Evolutionary conservation across 106 monocot genomes (phyloP), one percentile per base, ranked within the genome.

Genomic region (Xerophyta viscosa): DNA sequence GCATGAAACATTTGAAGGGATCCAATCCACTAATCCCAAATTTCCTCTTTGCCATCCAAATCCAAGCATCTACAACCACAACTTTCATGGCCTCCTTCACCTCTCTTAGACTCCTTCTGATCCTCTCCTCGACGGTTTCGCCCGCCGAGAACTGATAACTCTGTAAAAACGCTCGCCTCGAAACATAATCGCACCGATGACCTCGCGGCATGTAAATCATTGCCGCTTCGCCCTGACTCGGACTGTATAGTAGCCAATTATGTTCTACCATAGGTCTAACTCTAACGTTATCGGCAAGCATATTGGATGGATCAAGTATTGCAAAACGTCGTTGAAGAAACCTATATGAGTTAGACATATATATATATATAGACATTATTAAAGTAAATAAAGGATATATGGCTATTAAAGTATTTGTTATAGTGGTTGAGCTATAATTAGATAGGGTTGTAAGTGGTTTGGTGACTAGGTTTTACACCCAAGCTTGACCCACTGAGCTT

Each of bases 371-470:
- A 33, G 30, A 33, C 1, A 37, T 13, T 12, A 52, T 5, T 52
- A 14, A n/a, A n/a, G n/a, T n/a, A n/a, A n/a, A n/a, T n/a, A n/a
- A n/a, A n/a, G n/a, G n/a, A n/a, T n/a, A n/a, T n/a, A n/a, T n/a
- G n/a, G n/a, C n/a, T n/a, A n/a, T n/a, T n/a, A n/a, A n/a, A n/a
- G n/a, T n/a, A n/a, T n/a, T n/a, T n/a, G n/a, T n/a, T n/a, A 6
- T 6, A 31, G 53, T 53, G 53, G 53, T 53, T 53, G 29, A 53
- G 31, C 53, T 20, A 53, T 8, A 53, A n/a, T 30, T 28, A 6
- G 29, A 20, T 53, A 19, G 3, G 28, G 31, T 2, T 53, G n/a
- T n/a, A n/a, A n/a, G n/a, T n/a, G n/a, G n/a, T n/a, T 39, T 56
- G 56, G 56, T 56, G 56, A 19, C 24, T 10, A 56, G 3, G n/a